Evolutionary conservation across 257 asterid genomes (phyloP).

Genomic region (Leptodermis oblonga): DNA sequence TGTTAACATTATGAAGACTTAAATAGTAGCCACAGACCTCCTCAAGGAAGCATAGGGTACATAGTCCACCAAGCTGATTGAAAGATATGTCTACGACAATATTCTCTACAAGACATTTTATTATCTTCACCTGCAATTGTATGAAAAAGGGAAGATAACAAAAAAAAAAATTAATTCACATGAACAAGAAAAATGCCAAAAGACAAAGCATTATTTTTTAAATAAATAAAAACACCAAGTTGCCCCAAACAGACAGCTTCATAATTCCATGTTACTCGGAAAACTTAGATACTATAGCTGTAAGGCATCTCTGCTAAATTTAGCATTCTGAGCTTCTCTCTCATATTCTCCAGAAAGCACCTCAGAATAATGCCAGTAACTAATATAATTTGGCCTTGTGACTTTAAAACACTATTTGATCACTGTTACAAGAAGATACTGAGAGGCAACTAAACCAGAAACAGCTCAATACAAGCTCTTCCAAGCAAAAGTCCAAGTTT

Average conservation of each 20-base stretch:
- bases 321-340: not conserved
- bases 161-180: conserved; percentile 13
- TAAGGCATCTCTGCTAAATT: not conserved
- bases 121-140: conserved; percentile 64
- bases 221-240: not conserved
- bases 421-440: not conserved
- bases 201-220: not conserved
- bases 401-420: not conserved
- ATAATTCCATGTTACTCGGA: not conserved
- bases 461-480: not conserved
- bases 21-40: conserved; percentile 49
- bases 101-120: conserved; percentile 89
- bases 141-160: conserved; percentile 6
- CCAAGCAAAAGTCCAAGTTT: not conserved
- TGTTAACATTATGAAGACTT: conserved; percentile 5
- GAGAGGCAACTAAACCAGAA: not conserved
- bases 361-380: not conserved
- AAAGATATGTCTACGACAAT: conserved; percentile 94
- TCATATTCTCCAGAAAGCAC: not conserved
- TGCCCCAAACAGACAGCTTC: not conserved
- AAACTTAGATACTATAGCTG: not conserved
- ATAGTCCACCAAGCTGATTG: conserved; percentile 89
- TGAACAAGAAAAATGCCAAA: not conserved
- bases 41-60: conserved; percentile 90
- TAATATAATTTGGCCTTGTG: not conserved